Evolutionary conservation across 75 land plant species (phyloP).

Genomic region (Ceratopteris richardii): DNA sequence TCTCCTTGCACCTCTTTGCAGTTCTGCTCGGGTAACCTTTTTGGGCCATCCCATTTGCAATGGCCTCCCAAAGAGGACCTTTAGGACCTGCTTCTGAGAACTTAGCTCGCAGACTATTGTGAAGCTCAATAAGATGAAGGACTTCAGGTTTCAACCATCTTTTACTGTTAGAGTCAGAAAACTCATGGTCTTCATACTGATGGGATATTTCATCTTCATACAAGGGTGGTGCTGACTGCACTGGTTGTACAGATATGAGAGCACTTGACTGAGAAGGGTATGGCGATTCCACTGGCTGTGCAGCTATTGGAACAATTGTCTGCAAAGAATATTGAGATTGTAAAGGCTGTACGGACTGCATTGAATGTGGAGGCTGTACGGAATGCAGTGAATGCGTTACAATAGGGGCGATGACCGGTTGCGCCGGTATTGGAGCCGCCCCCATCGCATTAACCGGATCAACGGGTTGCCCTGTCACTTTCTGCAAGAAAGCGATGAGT

Average conservation of each 20-base stretch:
- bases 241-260: not conserved
- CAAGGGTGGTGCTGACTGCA: not conserved
- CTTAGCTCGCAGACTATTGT: slow-evolving; percentile 31
- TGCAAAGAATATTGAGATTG: not conserved
- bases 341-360: not conserved
- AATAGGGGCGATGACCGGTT: not conserved
- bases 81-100: slow-evolving; percentile 57
- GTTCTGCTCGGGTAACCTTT: slow-evolving; percentile 44
- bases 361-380: not conserved
- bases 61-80: slow-evolving; percentile 69
- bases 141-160: slow-evolving; percentile 17
- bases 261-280: not conserved
- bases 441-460: slow-evolving; percentile 5
- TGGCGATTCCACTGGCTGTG: no score
- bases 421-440: not conserved
- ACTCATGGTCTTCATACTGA: not conserved
- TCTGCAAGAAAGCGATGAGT: slow-evolving; percentile 36
- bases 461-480: slow-evolving; percentile 37
- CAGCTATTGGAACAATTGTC: not conserved
- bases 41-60: slow-evolving; percentile 36
- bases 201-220: not conserved
- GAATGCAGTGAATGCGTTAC: not conserved
- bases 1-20: slow-evolving; percentile 68
- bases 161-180: slow-evolving; percentile 6
- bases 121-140: slow-evolving; percentile 11